A percentile compares a stretch with the other conserved stretches of the same genome.
Evolutionary conservation across 805 yeast genomes (phyloP).

Genomic region (Candida lessepsii): DNA sequence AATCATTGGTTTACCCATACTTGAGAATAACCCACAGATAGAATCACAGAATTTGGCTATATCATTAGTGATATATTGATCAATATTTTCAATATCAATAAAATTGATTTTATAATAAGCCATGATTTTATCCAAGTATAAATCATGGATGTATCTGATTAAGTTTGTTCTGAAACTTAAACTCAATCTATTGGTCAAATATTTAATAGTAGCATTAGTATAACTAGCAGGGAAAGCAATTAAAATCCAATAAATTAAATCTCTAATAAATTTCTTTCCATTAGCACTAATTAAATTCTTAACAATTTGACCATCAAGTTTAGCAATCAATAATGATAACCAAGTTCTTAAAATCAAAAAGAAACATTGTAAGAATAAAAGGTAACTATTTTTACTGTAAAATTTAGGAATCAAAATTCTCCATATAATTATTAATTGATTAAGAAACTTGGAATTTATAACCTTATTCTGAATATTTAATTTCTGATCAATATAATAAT

Average conservation of each 20-base stretch:
- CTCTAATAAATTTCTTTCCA: slow-evolving; percentile 70
- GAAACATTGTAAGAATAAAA: slow-evolving; percentile 67
- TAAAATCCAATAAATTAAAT: slow-evolving; percentile 80
- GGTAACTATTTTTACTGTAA: slow-evolving; percentile 61
- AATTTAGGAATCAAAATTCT: slow-evolving; percentile 74
- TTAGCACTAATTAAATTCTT: slow-evolving; percentile 82
- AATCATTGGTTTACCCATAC: slow-evolving; percentile 87
- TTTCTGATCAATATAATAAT: slow-evolving; percentile 36
- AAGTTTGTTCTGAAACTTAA: slow-evolving; percentile 82
- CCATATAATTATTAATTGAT: slow-evolving; percentile 75
- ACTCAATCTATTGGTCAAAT: slow-evolving; percentile 70
- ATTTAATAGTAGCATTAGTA: slow-evolving; percentile 86
- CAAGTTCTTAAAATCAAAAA: slow-evolving; percentile 82
- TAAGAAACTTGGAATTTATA: slow-evolving; percentile 62
- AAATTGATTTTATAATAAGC: slow-evolving; percentile 78
- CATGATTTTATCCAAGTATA: slow-evolving; percentile 77
- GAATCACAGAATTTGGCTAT: slow-evolving; percentile 77
- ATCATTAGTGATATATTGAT: slow-evolving; percentile 85
- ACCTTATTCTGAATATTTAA: slow-evolving; percentile 29
- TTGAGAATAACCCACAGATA: slow-evolving; percentile 78
- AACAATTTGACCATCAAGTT: slow-evolving; percentile 88
- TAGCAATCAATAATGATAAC: slow-evolving; percentile 81
- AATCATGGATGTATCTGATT: slow-evolving; percentile 83
- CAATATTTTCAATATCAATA: slow-evolving; percentile 60
- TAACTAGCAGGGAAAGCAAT: slow-evolving; percentile 93